These are phyloP conservation scores for Scytalidium lignicola DNA, from an alignment of 2,329 filamentous ascomycete species.

Conservation along the genomic window DNA sequence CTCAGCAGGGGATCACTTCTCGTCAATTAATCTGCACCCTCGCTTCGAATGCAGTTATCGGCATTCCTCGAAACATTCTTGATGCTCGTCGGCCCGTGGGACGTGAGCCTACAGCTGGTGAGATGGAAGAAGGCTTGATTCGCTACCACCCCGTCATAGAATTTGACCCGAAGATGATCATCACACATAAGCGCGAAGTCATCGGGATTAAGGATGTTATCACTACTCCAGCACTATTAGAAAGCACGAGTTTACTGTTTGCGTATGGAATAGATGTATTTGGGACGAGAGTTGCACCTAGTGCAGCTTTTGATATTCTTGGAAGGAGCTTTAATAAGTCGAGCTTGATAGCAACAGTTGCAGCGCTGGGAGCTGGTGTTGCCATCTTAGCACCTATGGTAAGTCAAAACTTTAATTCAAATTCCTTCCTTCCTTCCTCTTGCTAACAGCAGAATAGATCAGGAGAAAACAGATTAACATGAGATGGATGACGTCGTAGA, in stretches of 20 bases:
- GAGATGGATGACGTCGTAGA: conserved; percentile 43
- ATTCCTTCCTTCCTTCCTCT: neutral
- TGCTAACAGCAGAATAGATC: conserved; percentile 40
- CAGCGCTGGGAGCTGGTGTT: conserved; percentile 73
- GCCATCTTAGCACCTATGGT: conserved; percentile 80
- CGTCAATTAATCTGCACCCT: conserved; percentile 77
- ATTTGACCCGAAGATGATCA: conserved; percentile 73
- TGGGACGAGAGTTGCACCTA: conserved; percentile 80
- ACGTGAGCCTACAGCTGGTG: conserved; percentile 72
- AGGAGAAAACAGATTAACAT: conserved; percentile 63
- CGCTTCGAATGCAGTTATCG: conserved; percentile 68
- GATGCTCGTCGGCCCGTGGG: conserved; percentile 84
- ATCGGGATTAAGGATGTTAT: conserved; percentile 69
- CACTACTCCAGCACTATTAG: conserved; percentile 71
- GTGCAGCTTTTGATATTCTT: conserved; percentile 84
- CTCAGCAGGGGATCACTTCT: conserved; percentile 83
- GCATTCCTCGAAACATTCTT: conserved; percentile 71
- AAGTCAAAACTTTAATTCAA: conserved; percentile 35
- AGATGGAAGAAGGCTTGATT: conserved; percentile 77
- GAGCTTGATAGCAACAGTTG: conserved; percentile 76
- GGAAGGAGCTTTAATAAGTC: conserved; percentile 92
- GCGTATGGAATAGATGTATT: conserved; percentile 88
- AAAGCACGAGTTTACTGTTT: conserved; percentile 88
- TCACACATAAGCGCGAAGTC: conserved; percentile 80
- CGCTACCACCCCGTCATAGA: conserved; percentile 73